These are phyloP conservation scores for Podaxis pistillaris DNA, from an alignment of 768 basidiomycete genomes.

Conservation along the genomic window DNA sequence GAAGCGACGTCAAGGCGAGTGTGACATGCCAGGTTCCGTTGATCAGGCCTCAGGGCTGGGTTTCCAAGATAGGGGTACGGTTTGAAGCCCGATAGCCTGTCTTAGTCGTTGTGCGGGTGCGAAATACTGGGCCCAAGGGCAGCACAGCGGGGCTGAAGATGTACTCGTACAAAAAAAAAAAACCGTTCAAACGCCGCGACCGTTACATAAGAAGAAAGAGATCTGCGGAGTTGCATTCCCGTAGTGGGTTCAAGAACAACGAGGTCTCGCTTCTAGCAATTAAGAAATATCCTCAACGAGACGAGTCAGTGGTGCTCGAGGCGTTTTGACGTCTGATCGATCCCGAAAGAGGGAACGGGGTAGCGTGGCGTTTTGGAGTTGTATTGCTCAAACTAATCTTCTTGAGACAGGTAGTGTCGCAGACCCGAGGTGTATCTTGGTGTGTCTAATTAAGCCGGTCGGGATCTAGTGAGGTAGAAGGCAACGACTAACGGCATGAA, in stretches of 20 bases:
- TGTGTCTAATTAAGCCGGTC: neutral
- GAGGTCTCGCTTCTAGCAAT: neutral
- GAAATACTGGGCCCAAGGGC: neutral
- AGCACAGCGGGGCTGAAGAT: neutral
- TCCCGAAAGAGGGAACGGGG: neutral
- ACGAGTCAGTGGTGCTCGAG: neutral
- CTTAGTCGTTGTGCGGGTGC: neutral
- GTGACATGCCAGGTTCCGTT: neutral
- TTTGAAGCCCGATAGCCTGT: neutral
- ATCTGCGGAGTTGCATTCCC: neutral
- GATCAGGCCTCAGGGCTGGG: neutral
- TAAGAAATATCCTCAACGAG: neutral
- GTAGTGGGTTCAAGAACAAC: neutral
- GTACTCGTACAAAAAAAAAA: too few relatives aligned
- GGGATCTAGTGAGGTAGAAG: neutral
- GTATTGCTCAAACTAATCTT: neutral
- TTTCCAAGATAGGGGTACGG: neutral
- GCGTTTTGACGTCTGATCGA: neutral
- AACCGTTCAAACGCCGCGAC: conserved; percentile 3
- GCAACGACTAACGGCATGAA: neutral
- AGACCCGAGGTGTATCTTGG: neutral
- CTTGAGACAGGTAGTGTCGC: neutral
- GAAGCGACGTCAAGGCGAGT: neutral
- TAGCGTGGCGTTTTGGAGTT: neutral
- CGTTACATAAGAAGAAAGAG: neutral